Base-by-base conservation (phyloP, 2,329 filamentous ascomycete genomes). In the Diaporthe citrichinensis region DNA sequence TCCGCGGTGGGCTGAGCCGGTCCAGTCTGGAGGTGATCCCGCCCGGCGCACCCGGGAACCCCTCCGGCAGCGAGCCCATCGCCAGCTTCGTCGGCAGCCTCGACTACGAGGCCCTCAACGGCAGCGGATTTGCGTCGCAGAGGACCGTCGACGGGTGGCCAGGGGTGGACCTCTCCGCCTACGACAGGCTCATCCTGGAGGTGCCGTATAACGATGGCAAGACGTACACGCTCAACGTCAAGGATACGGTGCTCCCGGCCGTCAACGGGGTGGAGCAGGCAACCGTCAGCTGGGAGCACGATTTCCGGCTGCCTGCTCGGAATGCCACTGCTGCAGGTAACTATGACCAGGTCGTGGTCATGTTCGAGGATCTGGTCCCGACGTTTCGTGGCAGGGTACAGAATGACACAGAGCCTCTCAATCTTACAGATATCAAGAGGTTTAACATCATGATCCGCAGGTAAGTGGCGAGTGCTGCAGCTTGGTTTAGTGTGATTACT, bases 101-200 rank as follows among this genome's bases (percentile, higher is more conserved):
- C n/a, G 90, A 92, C 82, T 91, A 90, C 76, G 85, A 85, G 41
- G 88, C 90, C 0, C 86, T 93, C 0, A 90, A 91, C n/a, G 90
- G 90, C 31, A 91, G 91, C 2, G 91, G 91, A 1, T 93, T 93
- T 79, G 91, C 91, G 10, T 90, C 87, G 44, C 91, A 92, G 79
- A 86, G 90, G 55, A 92, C 89, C 1, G 86, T 84, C 9, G 83
- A 82, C 31, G 86, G 87, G 2, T 83, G 87, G 68, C 81, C 82
- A 9, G 81, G 80, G 10, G 92, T 89, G 90, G 87, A 93, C 77
- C 82, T 93, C 15, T 87, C 86, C 5, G 80, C 78, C 3, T 90
- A 89, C 78, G 86, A 89, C 71, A 90, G 90, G 2, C 83, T 92
- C 28, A 83, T 86, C 77, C 74, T 92, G 7, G 78, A 84, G 36